Conservation (phyloP, 441 rosid species). For the Populus trichocarpa region DNA sequence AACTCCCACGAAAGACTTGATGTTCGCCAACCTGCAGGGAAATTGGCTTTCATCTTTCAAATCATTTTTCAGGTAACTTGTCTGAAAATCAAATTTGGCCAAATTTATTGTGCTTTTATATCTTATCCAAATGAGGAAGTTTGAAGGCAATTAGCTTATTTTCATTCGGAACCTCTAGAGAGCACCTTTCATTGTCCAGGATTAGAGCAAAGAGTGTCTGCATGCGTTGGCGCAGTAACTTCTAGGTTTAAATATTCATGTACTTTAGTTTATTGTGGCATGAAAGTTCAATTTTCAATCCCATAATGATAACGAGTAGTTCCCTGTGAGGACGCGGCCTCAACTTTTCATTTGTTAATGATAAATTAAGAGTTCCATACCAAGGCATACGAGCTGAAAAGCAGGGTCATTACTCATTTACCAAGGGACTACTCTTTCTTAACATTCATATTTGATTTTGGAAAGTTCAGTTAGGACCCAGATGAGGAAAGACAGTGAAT, state of each 20-base stretch:
- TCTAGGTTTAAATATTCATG: neutral
- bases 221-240: neutral
- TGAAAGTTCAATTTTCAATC: neutral
- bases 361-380: neutral
- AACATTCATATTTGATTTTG: neutral
- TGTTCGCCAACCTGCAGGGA: constrained; percentile 48
- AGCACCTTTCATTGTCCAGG: neutral
- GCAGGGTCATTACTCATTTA: neutral
- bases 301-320: neutral
- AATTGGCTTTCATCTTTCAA: constrained; percentile 66
- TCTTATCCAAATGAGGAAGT: neutral
- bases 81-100: neutral
- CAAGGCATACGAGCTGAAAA: neutral
- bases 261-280: neutral
- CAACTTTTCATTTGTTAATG: neutral
- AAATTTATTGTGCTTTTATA: neutral
- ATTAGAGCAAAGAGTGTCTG: neutral
- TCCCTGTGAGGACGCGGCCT: neutral
- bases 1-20: constrained; percentile 20
- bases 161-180: neutral
- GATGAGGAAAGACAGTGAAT: neutral
- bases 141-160: neutral
- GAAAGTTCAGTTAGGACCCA: neutral
- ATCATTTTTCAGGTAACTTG: constrained; percentile 80
- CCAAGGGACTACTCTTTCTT: neutral